phyloP scores from a whole-genome alignment of 371 early-diverging fungal genomes.

The Apophysomyces sp. region DNA sequence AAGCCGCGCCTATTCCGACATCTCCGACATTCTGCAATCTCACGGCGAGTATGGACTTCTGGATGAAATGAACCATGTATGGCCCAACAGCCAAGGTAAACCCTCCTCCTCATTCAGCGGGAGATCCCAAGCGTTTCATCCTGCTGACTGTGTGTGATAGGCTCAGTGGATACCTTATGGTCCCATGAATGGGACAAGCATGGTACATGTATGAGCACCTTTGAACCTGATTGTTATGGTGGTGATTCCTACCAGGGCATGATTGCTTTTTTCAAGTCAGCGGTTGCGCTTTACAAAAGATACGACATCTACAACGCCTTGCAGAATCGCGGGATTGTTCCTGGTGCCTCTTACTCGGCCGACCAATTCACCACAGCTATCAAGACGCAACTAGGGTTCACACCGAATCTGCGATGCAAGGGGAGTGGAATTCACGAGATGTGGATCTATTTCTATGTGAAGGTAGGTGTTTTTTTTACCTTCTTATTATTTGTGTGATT shows the following conservation, averaged over 20 bases:
- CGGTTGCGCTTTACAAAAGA: constrained; percentile 5
- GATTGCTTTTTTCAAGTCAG: constrained; percentile 46
- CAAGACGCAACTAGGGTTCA: constrained; percentile 4
- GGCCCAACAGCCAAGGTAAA: constrained; percentile 12
- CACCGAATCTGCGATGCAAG: constrained; percentile 9
- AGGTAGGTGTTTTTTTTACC: constrained; percentile 3
- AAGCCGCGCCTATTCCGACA: constrained; percentile 3
- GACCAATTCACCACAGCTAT: background rate
- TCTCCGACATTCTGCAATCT: constrained; percentile 7
- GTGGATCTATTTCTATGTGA: constrained; percentile 12
- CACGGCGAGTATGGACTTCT: constrained; percentile 6
- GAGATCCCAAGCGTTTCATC: too few relatives aligned
- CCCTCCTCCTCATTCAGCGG: too few relatives aligned
- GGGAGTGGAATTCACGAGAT: background rate
- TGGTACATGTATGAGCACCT: constrained; percentile 53
- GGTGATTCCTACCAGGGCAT: constrained; percentile 41
- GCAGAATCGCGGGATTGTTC: constrained; percentile 9
- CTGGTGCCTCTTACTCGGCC: constrained; percentile 8
- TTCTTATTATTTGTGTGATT: background rate
- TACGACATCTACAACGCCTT: constrained; percentile 13
- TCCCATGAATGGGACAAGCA: constrained; percentile 60
- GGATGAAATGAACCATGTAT: constrained; percentile 15
- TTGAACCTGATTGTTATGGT: constrained; percentile 47
- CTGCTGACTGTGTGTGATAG: too few relatives aligned
- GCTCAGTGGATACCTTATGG: constrained; percentile 28